A percentile compares a stretch with the other conserved stretches of the same genome.
Evolutionary conservation across 306 rosid species (phyloP).

Genomic region (Urtica urens): DNA sequence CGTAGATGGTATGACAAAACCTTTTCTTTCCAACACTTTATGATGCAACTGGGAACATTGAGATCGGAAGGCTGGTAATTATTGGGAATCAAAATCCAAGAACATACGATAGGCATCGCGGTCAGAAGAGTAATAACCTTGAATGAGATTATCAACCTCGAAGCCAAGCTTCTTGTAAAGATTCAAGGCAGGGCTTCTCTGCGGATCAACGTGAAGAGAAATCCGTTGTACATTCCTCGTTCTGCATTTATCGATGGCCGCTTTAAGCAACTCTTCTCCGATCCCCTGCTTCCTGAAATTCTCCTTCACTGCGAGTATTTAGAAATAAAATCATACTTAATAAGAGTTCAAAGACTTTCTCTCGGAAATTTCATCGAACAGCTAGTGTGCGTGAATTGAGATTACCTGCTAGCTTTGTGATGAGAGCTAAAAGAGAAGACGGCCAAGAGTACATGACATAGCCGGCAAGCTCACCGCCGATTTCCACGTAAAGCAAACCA

Average conservation of each 20-base stretch:
- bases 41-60: too few species aligned
- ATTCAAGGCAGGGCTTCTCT: conserved; percentile 50
- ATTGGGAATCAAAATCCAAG: conserved; percentile 45
- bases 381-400: conserved; percentile 12
- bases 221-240: conserved; percentile 54
- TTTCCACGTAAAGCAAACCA: conserved; percentile 53
- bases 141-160: conserved; percentile 48
- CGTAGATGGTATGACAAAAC: too few species aligned
- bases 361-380: conserved; percentile 35
- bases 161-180: conserved; percentile 76
- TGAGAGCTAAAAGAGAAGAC: conserved; percentile 58
- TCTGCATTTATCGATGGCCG: conserved; percentile 64
- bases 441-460: conserved; percentile 85
- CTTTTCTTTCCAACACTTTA: too few species aligned
- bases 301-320: conserved; percentile 48
- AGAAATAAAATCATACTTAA: conserved; percentile 7
- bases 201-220: conserved; percentile 78
- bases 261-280: conserved; percentile 66
- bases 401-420: conserved; percentile 92
- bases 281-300: conserved; percentile 63
- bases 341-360: neutral
- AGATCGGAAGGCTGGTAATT: too few species aligned
- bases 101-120: conserved; percentile 78
- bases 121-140: conserved; percentile 66
- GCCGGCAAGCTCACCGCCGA: conserved; percentile 45